These are phyloP conservation scores for Vanderwaltozyma verrucispora DNA, from an alignment of 805 yeast genomes.

Conservation along the genomic window DNA sequence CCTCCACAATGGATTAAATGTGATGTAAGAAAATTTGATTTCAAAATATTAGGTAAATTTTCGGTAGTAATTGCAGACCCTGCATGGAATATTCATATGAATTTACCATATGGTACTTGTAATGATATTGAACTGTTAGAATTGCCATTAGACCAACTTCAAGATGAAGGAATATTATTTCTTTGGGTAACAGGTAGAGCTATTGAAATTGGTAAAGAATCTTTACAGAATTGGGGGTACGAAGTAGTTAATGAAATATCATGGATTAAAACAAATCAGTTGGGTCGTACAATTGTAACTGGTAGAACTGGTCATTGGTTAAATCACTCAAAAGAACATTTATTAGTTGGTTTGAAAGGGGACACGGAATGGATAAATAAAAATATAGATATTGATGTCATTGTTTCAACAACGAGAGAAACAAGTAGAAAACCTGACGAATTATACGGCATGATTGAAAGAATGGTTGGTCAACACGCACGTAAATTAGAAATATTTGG, in stretches of 20 bases:
- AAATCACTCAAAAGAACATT: slow-evolving; percentile 88
- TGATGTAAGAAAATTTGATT: slow-evolving; percentile 67
- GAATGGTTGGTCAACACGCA: slow-evolving; percentile 67
- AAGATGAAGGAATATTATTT: slow-evolving; percentile 72
- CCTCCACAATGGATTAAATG: slow-evolving; percentile 85
- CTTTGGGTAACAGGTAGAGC: slow-evolving; percentile 96
- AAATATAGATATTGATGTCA: slow-evolving; percentile 60
- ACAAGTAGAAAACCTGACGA: slow-evolving; percentile 90
- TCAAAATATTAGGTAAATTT: slow-evolving; percentile 63
- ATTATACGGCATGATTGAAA: slow-evolving; percentile 72
- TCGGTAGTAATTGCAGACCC: slow-evolving; percentile 86
- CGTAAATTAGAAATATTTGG: slow-evolving; percentile 87
- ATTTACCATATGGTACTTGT: slow-evolving; percentile 64
- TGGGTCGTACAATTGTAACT: slow-evolving; percentile 81
- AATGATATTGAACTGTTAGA: slow-evolving; percentile 64
- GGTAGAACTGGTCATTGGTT: slow-evolving; percentile 98
- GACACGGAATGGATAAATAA: slow-evolving; percentile 59
- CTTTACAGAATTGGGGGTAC: slow-evolving; percentile 77
- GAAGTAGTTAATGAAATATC: slow-evolving; percentile 64
- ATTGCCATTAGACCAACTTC: slow-evolving; percentile 57
- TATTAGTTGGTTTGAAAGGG: slow-evolving; percentile 79
- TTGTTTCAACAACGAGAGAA: slow-evolving; percentile 79
- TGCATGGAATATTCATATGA: slow-evolving; percentile 95
- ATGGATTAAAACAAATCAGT: slow-evolving; percentile 87
- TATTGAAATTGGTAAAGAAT: slow-evolving; percentile 74